phyloP scores from a whole-genome alignment of 2,329 filamentous ascomycete genomes.

The Ophiocordyceps camponoti-rufipedis region DNA sequence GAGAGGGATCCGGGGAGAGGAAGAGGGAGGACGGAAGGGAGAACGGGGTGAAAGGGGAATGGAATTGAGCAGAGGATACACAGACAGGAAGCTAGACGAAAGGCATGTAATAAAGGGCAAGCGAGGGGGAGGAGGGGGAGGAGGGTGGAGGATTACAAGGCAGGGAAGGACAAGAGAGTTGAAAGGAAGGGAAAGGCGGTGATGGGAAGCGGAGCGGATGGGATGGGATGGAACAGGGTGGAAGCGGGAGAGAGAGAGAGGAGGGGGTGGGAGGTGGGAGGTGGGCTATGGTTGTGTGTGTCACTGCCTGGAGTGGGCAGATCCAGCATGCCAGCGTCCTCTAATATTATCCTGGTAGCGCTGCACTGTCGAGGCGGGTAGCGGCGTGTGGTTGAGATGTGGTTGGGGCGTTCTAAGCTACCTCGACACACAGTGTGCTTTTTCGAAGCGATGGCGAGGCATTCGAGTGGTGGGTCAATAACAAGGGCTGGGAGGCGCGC shows the following conservation, averaged over 20 bases:
- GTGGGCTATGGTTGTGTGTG: constrained; percentile 5
- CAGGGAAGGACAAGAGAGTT: constrained; percentile 1
- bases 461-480: not conserved
- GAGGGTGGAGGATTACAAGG: not conserved
- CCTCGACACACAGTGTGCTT: no score
- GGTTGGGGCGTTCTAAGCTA: no score
- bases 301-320: constrained; percentile 7
- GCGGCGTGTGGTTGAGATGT: no score
- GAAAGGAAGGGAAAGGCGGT: constrained; percentile 14
- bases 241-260: constrained; percentile 11
- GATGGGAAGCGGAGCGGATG: constrained; percentile 14
- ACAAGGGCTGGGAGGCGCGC: no score
- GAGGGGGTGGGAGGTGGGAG: constrained; percentile 1
- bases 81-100: not conserved
- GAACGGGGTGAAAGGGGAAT: constrained; percentile 10
- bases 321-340: not conserved
- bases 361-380: not conserved
- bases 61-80: constrained; percentile 1
- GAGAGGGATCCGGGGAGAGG: not conserved
- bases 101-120: constrained; percentile 9
- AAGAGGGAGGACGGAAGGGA: constrained; percentile 1
- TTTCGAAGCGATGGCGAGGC: not conserved
- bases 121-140: constrained; percentile 8
- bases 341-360: not conserved
- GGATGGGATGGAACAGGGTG: constrained; percentile 15